Conservation (phyloP, 2,329 filamentous ascomycete genomes). For the Pseudocercospora cruenta region DNA sequence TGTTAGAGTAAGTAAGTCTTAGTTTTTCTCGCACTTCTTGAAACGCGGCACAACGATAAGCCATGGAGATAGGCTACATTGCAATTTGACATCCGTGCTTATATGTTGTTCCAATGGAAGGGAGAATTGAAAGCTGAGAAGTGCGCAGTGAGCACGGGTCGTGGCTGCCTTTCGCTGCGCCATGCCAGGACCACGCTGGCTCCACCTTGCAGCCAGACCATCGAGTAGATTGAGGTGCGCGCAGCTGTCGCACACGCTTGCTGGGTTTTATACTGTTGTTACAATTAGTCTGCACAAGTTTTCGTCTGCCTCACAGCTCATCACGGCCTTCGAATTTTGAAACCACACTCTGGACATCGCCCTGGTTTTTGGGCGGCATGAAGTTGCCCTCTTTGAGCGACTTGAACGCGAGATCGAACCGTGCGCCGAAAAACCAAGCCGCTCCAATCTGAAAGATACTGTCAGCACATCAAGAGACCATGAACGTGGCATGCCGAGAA, state of each 20-base stretch:
- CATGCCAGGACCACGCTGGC: neutral
- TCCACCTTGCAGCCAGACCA: neutral
- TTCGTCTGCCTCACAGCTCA: constrained; percentile 29
- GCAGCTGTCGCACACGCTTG: neutral
- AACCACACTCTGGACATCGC: constrained; percentile 18
- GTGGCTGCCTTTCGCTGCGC: neutral
- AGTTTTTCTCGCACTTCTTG: constrained; percentile 86
- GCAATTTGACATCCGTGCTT: constrained; percentile 99
- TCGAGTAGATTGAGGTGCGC: neutral
- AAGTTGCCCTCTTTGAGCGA: constrained; percentile 55
- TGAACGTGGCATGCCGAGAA: neutral
- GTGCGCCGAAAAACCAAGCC: constrained; percentile 79
- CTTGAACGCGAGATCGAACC: constrained; percentile 72
- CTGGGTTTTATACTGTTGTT: constrained; percentile 12
- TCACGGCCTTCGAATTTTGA: constrained; percentile 30
- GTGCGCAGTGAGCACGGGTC: neutral
- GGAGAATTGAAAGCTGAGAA: constrained; percentile 5
- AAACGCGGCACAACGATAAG: constrained; percentile 85
- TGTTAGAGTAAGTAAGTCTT: constrained; percentile 30
- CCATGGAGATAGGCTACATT: constrained; percentile 77
- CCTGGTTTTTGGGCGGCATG: constrained; percentile 24
- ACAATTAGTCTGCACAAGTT: constrained; percentile 16
- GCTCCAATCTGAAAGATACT: constrained; percentile 63
- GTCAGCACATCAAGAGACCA: constrained; percentile 9
- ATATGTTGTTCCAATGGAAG: constrained; percentile 4